Evolutionary conservation across 345 rosid genomes (phyloP).

Genomic region (Reutealis trisperma): DNA sequence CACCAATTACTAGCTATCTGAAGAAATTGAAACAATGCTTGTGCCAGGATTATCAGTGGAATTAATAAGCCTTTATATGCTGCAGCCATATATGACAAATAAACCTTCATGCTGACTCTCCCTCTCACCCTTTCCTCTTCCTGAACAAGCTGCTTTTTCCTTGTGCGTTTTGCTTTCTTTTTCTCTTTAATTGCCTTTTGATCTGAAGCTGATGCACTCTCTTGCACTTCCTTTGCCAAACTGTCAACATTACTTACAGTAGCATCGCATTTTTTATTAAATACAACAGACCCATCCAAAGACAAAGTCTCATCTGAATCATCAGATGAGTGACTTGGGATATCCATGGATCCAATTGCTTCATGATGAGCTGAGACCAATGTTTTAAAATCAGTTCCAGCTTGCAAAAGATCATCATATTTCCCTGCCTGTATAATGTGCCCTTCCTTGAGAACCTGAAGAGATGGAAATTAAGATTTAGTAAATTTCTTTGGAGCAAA

Average conservation of each 20-base stretch:
- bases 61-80: constrained; percentile 91
- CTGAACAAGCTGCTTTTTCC: constrained; percentile 95
- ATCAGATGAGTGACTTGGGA: constrained; percentile 79
- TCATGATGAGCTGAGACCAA: constrained; percentile 97
- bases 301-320: constrained; percentile 75
- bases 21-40: constrained; percentile 86
- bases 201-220: constrained; percentile 73
- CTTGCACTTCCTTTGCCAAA: constrained; percentile 88
- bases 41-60: constrained; percentile 89
- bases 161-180: constrained; percentile 82
- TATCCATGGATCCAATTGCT: constrained; percentile 98
- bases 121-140: constrained; percentile 99
- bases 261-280: constrained; percentile 52
- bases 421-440: constrained; percentile 90
- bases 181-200: constrained; percentile 78
- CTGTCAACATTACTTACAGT: constrained; percentile 58
- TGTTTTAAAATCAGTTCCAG: constrained; percentile 92
- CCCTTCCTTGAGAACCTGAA: constrained; percentile 97
- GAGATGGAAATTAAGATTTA: constrained; percentile 6
- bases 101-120: constrained; percentile 95
- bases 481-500: not conserved
- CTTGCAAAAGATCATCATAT: constrained; percentile 94
- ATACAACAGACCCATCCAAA: constrained; percentile 38
- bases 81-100: constrained; percentile 94
- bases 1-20: constrained; percentile 99